Base-by-base conservation (phyloP, 2,329 filamentous ascomycete species). In the Colletotrichum incanum region DNA sequence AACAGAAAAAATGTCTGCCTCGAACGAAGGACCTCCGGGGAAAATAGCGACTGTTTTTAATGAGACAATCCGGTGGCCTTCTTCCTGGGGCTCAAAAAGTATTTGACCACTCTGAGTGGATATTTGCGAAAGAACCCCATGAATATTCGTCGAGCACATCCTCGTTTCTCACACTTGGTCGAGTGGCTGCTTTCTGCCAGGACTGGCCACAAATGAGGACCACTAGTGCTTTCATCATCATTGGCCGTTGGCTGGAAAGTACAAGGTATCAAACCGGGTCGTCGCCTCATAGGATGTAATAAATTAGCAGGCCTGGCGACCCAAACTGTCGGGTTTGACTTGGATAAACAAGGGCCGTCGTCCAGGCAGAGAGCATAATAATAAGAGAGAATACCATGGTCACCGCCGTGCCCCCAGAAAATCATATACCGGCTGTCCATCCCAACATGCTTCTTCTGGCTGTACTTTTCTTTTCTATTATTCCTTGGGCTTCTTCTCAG, bases 401-500 rank as follows among this genome's bases (percentile, higher is more conserved):
- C 41, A 41, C 28, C 28, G 28, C 14, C 14, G 18, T 34, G 34
- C 26, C 45, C 45, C 5, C 2, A 20, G n/a, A 31, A 39, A 43
- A 52, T 23, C 5, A 20, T 9, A 8, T 8, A 8, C 39, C 18
- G 4, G 58, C 12, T 34, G 37, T n/a, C 11, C 14, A 14, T 11
- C 12, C 1, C 59, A 49, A 26, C 12, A 49, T 68, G 66, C 31
- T 47, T 23, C n/a, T 41, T 28, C 59, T 43, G 16, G 41, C 39
- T 20, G 66, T 65, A 43, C 23, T 69, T 16, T 31, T 67, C 7
- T 55, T 63, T 9, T 18, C 52, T 23, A 14, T 41, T 6, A n/a
- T 58, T 39, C 41, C 59, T 20, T 41, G 50, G n/a, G 59, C 49
- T 16, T 28, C 23, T 4, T 41, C 56, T 11, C 63, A 67, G 31